phyloP scores from a whole-genome alignment of 2,329 filamentous ascomycete species.

The Escovopsis weberi region DNA sequence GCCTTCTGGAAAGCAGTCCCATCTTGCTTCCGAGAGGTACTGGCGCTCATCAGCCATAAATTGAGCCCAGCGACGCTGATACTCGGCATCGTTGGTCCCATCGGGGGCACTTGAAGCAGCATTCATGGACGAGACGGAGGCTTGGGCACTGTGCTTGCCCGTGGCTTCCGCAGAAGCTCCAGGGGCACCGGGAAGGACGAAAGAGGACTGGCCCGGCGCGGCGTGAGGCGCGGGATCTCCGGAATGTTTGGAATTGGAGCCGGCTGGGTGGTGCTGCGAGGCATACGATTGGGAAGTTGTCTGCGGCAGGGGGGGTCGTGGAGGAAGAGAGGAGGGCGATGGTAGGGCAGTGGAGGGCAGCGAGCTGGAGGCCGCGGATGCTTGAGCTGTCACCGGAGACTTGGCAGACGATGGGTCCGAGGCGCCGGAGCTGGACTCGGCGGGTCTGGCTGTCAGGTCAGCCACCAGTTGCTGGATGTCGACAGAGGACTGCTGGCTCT shows the following conservation, averaged over 20 bases:
- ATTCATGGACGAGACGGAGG: constrained; percentile 16
- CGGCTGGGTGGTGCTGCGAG: constrained; percentile 21
- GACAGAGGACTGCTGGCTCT: constrained; percentile 17
- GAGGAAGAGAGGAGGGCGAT: constrained; percentile 29
- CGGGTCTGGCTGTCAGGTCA: constrained; percentile 22
- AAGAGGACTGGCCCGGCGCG: constrained; percentile 19
- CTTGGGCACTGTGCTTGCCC: constrained; percentile 16
- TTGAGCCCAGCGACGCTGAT: constrained; percentile 54
- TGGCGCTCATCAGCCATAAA: constrained; percentile 60
- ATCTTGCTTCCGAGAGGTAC: constrained; percentile 64
- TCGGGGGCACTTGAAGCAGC: constrained; percentile 18
- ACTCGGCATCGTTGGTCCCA: constrained; percentile 26
- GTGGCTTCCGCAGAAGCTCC: constrained; percentile 18
- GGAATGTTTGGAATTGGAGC: constrained; percentile 17
- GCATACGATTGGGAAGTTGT: constrained; percentile 22
- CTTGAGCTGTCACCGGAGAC: constrained; percentile 12
- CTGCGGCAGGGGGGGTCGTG: constrained; percentile 29
- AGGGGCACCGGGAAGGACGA: constrained; percentile 18
- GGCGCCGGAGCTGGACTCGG: constrained; percentile 15
- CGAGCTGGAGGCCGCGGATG: constrained; percentile 15
- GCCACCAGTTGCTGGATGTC: constrained; percentile 28
- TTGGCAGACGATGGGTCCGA: constrained; percentile 14
- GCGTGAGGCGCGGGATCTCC: constrained; percentile 14
- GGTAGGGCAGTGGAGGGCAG: constrained; percentile 19
- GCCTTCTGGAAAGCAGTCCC: constrained; percentile 66